These are phyloP conservation scores for Pseudonitzschia multiseries DNA, from an alignment of 108 stramenopile species.

Conservation along the genomic window DNA sequence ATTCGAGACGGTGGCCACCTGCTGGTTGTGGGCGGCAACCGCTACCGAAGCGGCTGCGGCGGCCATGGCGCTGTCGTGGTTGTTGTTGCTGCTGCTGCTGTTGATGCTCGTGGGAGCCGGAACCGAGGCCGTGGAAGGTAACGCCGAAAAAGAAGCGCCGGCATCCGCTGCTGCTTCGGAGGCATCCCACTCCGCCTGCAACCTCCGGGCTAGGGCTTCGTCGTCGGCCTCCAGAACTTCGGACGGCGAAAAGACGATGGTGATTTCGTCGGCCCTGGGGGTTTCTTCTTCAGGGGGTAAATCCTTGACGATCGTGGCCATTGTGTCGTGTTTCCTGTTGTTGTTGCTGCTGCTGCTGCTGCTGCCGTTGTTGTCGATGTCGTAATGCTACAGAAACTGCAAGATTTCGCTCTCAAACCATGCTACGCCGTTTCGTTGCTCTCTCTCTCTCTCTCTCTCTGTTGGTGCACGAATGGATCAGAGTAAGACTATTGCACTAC, in stretches of 20 bases:
- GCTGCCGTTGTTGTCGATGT: background rate
- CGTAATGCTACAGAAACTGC: too few species aligned
- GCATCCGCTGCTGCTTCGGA: background rate
- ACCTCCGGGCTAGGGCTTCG: constrained; percentile 12
- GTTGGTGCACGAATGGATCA: too few species aligned
- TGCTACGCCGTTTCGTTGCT: too few species aligned
- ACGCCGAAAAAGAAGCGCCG: background rate
- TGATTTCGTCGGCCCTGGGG: background rate
- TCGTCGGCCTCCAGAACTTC: background rate
- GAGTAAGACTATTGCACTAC: too few species aligned
- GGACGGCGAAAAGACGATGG: background rate
- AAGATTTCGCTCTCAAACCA: too few species aligned
- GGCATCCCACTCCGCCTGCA: constrained; percentile 11
- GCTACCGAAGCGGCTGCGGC: background rate
- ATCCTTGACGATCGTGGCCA: constrained; percentile 10
- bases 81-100: background rate
- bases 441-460: too few species aligned
- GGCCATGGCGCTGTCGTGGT: background rate
- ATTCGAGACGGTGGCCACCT: constrained; percentile 55
- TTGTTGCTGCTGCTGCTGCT: background rate
- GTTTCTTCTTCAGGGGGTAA: constrained; percentile 10
- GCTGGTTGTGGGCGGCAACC: constrained; percentile 1
- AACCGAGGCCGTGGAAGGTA: background rate
- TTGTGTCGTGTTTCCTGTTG: background rate
- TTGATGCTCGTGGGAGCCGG: too few species aligned